Evolutionary conservation across 2,329 filamentous ascomycete species (phyloP).

Genomic region (Epichloe amarillans): DNA sequence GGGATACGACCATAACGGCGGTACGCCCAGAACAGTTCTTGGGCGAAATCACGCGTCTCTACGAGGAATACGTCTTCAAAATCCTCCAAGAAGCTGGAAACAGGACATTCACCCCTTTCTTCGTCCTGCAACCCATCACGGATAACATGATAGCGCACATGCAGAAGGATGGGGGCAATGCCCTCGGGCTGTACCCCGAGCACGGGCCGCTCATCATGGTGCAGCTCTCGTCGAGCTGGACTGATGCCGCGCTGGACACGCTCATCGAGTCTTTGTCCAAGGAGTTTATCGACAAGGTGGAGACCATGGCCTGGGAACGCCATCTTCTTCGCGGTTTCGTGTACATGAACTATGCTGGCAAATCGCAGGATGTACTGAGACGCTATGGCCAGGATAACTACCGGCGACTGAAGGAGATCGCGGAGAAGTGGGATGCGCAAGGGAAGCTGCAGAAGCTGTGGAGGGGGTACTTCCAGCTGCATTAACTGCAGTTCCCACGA

Average conservation of each 20-base stretch:
- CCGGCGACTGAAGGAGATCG: conserved; percentile 16
- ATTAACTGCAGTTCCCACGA: neutral
- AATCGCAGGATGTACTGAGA: conserved; percentile 25
- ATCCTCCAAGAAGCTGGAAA: neutral
- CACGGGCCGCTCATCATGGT: conserved; percentile 12
- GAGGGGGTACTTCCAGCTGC: conserved; percentile 26
- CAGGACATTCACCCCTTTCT: conserved; percentile 12
- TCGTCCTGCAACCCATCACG: conserved; percentile 28
- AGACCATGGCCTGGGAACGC: conserved; percentile 17
- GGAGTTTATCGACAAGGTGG: conserved; percentile 14
- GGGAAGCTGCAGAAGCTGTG: conserved; percentile 23
- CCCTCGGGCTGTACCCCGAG: conserved; percentile 14
- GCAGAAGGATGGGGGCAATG: conserved; percentile 20
- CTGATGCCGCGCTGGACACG: neutral
- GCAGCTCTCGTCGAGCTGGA: neutral
- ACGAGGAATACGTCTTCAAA: neutral
- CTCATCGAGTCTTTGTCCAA: conserved; percentile 19
- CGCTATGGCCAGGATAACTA: conserved; percentile 28
- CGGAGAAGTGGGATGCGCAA: conserved; percentile 24
- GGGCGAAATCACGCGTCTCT: neutral
- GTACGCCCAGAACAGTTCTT: neutral
- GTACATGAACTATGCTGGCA: conserved; percentile 33
- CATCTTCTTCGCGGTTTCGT: conserved; percentile 21
- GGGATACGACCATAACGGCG: neutral
- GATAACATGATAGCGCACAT: conserved; percentile 21